These are phyloP conservation scores for Vishniacozyma victoriae DNA, from an alignment of 768 basidiomycete genomes.

Conservation along the genomic window DNA sequence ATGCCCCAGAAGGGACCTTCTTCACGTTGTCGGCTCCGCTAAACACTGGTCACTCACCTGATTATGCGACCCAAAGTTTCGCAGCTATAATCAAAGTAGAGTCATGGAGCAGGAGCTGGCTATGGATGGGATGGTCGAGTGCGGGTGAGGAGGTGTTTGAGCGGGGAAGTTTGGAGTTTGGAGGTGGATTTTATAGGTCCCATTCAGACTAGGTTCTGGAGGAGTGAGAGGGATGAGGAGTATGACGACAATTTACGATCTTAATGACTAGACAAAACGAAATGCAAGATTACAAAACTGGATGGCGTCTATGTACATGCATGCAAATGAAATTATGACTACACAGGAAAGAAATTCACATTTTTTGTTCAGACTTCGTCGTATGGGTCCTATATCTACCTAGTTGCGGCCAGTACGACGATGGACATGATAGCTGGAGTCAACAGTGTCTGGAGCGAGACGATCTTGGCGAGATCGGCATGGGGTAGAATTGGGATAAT, in stretches of 20 bases:
- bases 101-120: slow-evolving; percentile 17
- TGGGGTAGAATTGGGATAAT: slow-evolving; percentile 4
- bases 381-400: no score
- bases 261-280: neutral
- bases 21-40: slow-evolving; percentile 28
- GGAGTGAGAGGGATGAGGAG: neutral
- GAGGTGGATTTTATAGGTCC: slow-evolving; percentile 22
- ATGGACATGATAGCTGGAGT: slow-evolving; percentile 14
- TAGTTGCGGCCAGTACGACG: neutral
- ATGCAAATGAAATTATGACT: no score
- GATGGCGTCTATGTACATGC: no score
- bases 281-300: no score
- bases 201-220: slow-evolving; percentile 9
- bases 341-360: no score
- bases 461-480: slow-evolving; percentile 1
- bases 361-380: no score
- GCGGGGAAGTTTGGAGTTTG: slow-evolving; percentile 28
- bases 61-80: slow-evolving; percentile 23
- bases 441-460: slow-evolving; percentile 9
- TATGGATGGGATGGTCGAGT: neutral
- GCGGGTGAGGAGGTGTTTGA: slow-evolving; percentile 11
- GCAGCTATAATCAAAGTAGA: slow-evolving; percentile 17
- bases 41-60: slow-evolving; percentile 16
- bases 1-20: slow-evolving; percentile 13
- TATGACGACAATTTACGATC: neutral